These are phyloP conservation scores for Schrenkiella parvula DNA, from an alignment of 345 rosid species.

Conservation along the genomic window DNA sequence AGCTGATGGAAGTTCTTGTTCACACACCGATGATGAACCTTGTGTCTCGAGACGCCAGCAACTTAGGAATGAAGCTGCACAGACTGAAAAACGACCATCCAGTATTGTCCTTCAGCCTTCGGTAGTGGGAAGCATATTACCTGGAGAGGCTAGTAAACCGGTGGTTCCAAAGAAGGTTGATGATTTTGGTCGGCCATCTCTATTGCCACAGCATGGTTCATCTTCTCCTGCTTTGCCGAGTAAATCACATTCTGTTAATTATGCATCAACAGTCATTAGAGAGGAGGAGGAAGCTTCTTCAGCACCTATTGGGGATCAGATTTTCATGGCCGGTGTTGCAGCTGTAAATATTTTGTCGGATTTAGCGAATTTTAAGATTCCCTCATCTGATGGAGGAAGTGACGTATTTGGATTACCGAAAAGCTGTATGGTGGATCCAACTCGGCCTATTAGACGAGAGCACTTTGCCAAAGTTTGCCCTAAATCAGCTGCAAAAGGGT, in stretches of 20 bases:
- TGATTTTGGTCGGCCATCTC: conserved; percentile 24
- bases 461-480: conserved; percentile 47
- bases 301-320: conserved; percentile 57
- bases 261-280: conserved; percentile 40
- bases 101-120: conserved; percentile 22
- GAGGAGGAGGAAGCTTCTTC: conserved; percentile 45
- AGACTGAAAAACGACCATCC: conserved; percentile 40
- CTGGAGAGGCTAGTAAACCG: conserved; percentile 38
- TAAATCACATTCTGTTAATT: conserved; percentile 44
- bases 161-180: conserved; percentile 42
- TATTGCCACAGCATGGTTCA: conserved; percentile 38
- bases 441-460: conserved; percentile 50
- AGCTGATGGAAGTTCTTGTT: conserved; percentile 68
- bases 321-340: conserved; percentile 67
- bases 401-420: conserved; percentile 30
- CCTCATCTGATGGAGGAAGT: conserved; percentile 53
- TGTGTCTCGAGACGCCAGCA: conserved; percentile 59
- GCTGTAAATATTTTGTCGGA: conserved; percentile 62
- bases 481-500: conserved; percentile 42
- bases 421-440: conserved; percentile 59
- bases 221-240: conserved; percentile 37
- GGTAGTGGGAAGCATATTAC: conserved; percentile 29
- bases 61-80: conserved; percentile 35
- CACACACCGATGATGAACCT: conserved; percentile 73
- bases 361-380: conserved; percentile 61